Evolutionary conservation across 306 rosid genomes (phyloP).

Genomic region (Medicago truncatula): DNA sequence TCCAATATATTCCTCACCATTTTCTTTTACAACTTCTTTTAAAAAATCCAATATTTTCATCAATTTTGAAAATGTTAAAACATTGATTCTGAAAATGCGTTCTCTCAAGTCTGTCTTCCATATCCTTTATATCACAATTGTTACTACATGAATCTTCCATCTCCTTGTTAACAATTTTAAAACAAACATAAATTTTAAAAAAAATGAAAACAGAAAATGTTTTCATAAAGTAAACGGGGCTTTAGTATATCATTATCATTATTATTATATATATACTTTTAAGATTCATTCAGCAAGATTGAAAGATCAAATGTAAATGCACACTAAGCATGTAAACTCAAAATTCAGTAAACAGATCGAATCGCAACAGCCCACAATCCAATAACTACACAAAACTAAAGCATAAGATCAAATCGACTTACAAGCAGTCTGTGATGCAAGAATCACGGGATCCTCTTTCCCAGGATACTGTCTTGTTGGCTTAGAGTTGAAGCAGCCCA

Average conservation of each 20-base stretch:
- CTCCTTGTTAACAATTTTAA: not conserved
- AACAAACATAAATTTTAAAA: not conserved
- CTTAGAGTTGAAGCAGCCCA: slow-evolving; percentile 90
- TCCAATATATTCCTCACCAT: not conserved
- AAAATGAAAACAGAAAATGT: not conserved
- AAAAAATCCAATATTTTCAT: not conserved
- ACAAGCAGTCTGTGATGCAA: slow-evolving; percentile 96
- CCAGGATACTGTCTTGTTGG: slow-evolving; percentile 70
- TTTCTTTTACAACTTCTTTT: not conserved
- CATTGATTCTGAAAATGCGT: not conserved
- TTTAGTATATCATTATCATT: slow-evolving; percentile 4
- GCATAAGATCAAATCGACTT: slow-evolving; percentile 43
- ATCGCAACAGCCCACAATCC: slow-evolving; percentile 17
- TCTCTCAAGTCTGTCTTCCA: not conserved
- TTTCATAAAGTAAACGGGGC: not conserved
- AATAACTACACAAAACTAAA: slow-evolving; percentile 11
- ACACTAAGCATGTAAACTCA: not conserved
- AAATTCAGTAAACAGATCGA: slow-evolving; percentile 29
- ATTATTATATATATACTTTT: not conserved
- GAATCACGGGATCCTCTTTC: slow-evolving; percentile 76
- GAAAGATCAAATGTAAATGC: slow-evolving; percentile 26
- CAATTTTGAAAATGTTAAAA: not conserved
- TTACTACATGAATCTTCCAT: not conserved
- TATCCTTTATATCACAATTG: not conserved
- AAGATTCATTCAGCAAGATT: slow-evolving; percentile 27